phyloP scores from a whole-genome alignment of 371 early-diverging fungal genomes.

The Haplosporangium sp. region DNA sequence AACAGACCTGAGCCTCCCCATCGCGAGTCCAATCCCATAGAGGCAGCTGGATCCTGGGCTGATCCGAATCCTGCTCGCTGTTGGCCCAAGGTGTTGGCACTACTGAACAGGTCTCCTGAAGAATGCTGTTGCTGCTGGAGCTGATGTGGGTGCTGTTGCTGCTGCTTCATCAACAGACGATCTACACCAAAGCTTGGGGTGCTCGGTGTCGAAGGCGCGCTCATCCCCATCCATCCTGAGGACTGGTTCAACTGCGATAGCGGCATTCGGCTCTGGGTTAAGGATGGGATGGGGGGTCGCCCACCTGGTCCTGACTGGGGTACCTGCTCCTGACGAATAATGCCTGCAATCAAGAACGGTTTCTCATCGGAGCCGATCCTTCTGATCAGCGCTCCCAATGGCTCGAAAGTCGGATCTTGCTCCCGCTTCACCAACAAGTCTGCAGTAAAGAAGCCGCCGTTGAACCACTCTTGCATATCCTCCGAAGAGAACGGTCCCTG shows the following conservation, averaged over 20 bases:
- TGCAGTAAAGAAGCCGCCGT: constrained; percentile 80
- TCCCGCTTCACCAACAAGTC: constrained; percentile 79
- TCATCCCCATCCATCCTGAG: constrained; percentile 41
- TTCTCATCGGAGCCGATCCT: constrained; percentile 71
- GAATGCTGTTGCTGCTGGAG: constrained; percentile 45
- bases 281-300: constrained; percentile 23
- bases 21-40: constrained; percentile 21
- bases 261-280: constrained; percentile 21
- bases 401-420: constrained; percentile 77
- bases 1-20: constrained; percentile 28
- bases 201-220: constrained; percentile 50
- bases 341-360: constrained; percentile 67
- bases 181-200: constrained; percentile 48
- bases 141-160: constrained; percentile 9
- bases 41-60: constrained; percentile 13
- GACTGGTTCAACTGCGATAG: constrained; percentile 15
- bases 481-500: constrained; percentile 82
- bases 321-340: constrained; percentile 28
- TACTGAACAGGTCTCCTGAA: constrained; percentile 45
- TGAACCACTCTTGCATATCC: constrained; percentile 91
- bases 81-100: constrained; percentile 23
- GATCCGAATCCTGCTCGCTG: constrained; percentile 19
- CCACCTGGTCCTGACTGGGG: constrained; percentile 7
- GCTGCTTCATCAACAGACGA: constrained; percentile 43
- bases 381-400: constrained; percentile 69